phyloP scores from a whole-genome alignment of 1,284 basidiomycete genomes.

The Leucocoprinus gongylophorus region DNA sequence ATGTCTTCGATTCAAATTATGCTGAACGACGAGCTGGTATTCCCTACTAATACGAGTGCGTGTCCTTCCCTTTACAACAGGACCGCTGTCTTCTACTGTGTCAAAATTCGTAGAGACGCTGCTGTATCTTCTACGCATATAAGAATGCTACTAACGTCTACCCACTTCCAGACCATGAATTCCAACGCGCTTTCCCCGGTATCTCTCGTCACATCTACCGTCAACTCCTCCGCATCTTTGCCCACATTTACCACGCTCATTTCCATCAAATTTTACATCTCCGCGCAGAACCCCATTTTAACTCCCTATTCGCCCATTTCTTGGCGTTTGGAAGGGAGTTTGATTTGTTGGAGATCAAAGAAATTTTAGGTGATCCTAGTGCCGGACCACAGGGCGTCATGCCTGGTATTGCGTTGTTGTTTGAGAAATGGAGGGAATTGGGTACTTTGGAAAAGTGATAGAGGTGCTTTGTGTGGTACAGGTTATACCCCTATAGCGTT shows the following conservation, averaged over 20 bases:
- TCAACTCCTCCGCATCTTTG: conserved; percentile 94
- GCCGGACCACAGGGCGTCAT: conserved; percentile 33
- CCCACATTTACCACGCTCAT: conserved; percentile 95
- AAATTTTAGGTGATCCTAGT: conserved; percentile 68
- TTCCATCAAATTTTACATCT: conserved; percentile 89
- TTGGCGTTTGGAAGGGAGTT: conserved; percentile 90
- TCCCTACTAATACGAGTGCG: conserved; percentile 91
- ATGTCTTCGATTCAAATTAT: conserved; percentile 97
- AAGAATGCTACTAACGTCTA: background rate
- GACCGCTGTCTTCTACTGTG: too few species aligned
- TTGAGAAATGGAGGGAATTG: conserved; percentile 84
- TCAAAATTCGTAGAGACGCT: too few species aligned
- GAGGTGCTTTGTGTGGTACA: background rate
- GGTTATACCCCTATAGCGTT: background rate
- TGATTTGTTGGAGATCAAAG: conserved; percentile 83
- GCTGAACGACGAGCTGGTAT: conserved; percentile 85
- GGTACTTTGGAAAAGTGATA: conserved; percentile 35
- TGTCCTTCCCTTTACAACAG: background rate
- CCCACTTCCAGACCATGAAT: conserved; percentile 63
- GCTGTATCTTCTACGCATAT: too few species aligned
- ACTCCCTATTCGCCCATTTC: conserved; percentile 95
- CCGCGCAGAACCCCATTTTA: conserved; percentile 93
- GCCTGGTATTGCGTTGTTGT: conserved; percentile 68
- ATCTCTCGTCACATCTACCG: conserved; percentile 96
- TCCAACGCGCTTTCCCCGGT: conserved; percentile 84